A percentile compares a stretch with the other conserved stretches of the same genome.
These are phyloP conservation scores for Pterocarpus macrocarpus DNA, from an alignment of 306 rosid genomes.

Conservation along the genomic window DNA sequence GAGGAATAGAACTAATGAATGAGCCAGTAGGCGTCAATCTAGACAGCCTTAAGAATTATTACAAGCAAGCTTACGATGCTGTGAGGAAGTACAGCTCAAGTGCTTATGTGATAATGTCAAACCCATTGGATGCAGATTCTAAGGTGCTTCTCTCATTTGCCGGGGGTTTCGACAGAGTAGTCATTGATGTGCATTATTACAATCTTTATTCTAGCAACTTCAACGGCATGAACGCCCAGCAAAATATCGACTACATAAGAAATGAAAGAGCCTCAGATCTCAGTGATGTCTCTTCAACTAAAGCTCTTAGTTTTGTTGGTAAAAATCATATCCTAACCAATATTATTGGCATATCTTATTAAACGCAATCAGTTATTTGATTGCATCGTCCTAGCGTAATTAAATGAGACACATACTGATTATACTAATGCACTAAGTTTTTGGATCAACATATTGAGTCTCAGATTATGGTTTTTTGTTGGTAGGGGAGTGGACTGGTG, in stretches of 20 bases:
- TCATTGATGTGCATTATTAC: constrained; percentile 69
- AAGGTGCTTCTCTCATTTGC: constrained; percentile 61
- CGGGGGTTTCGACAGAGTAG: constrained; percentile 29
- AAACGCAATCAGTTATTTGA: background rate
- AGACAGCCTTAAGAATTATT: constrained; percentile 53
- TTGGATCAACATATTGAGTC: background rate
- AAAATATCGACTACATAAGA: constrained; percentile 52
- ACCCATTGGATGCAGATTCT: constrained; percentile 50
- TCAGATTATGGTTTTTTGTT: background rate
- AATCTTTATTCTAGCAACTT: constrained; percentile 41
- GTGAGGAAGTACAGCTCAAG: constrained; percentile 51
- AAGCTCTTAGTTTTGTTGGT: constrained; percentile 66
- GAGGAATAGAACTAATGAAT: constrained; percentile 65
- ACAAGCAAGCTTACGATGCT: constrained; percentile 54
- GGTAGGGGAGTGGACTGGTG: constrained; percentile 64
- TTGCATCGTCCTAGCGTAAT: too few relatives aligned
- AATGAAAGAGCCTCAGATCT: constrained; percentile 59
- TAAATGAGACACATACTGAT: too few relatives aligned
- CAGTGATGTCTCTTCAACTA: constrained; percentile 42
- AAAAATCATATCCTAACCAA: background rate
- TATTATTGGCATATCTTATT: background rate
- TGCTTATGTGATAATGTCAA: constrained; percentile 61
- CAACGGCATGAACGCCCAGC: constrained; percentile 48
- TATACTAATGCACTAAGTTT: too few relatives aligned
- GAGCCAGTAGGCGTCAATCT: constrained; percentile 51